Conservation (phyloP, 148 eudicot genomes). For the Silene conica region DNA sequence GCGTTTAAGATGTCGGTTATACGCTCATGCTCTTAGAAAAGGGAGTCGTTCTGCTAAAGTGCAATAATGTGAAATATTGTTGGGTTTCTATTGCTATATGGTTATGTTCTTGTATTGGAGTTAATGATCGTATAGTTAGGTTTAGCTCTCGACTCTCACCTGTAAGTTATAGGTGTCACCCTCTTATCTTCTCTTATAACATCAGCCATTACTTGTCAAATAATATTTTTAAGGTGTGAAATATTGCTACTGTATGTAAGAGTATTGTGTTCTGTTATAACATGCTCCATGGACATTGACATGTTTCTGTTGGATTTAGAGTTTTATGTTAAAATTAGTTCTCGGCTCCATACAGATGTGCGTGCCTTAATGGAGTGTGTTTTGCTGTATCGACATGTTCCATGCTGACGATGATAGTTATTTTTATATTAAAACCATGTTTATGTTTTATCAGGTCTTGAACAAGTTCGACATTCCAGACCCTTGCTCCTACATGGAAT, state of each 20-base stretch:
- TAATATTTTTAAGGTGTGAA: not conserved
- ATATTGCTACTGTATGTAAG: not conserved
- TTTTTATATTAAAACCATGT: not conserved
- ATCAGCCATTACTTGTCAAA: too few relatives aligned
- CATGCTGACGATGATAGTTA: not conserved
- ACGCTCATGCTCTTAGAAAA: too few relatives aligned
- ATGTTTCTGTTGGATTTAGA: not conserved
- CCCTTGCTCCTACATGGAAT: conserved; percentile 83
- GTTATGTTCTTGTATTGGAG: too few relatives aligned
- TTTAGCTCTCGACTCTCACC: too few relatives aligned
- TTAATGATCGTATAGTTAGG: too few relatives aligned
- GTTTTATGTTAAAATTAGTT: not conserved
- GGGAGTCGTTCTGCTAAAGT: too few relatives aligned
- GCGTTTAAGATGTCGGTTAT: too few relatives aligned
- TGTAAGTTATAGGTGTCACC: too few relatives aligned
- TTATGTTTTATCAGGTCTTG: conserved; percentile 54
- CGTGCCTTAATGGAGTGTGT: not conserved
- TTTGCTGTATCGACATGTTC: not conserved
- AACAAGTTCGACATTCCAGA: conserved; percentile 75
- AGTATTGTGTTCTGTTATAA: not conserved
- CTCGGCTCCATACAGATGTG: not conserved
- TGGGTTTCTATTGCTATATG: too few relatives aligned
- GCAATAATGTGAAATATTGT: too few relatives aligned
- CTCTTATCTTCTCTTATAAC: too few relatives aligned
- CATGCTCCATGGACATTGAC: not conserved